phyloP scores from a whole-genome alignment of 139 green algal species.

The Tetradesmus obliquus region DNA sequence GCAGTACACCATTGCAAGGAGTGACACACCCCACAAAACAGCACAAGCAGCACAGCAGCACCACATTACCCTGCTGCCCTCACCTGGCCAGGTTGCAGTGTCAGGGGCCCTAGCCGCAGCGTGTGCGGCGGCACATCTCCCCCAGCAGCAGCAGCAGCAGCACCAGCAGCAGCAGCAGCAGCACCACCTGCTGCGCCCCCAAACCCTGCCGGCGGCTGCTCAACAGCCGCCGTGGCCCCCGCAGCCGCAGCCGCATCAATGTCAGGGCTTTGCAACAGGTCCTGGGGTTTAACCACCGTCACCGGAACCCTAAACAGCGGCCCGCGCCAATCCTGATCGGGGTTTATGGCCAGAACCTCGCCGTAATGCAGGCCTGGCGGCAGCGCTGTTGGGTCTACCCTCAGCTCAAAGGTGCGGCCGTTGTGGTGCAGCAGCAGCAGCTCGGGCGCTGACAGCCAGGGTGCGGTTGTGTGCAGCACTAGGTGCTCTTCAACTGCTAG shows the following conservation, averaged over 20 bases:
- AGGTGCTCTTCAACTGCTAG: conserved; percentile 73
- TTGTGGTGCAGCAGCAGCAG: conserved; percentile 84
- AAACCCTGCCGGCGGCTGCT: conserved; percentile 17
- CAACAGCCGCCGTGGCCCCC: not conserved
- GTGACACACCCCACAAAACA: too few relatives aligned
- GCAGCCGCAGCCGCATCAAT: conserved; percentile 34
- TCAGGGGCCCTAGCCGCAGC: conserved; percentile 43
- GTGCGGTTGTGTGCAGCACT: conserved; percentile 52
- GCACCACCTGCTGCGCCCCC: not conserved
- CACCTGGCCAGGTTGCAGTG: conserved; percentile 52
- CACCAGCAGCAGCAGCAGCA: not conserved
- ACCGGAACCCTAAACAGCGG: conserved; percentile 73
- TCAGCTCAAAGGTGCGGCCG: conserved; percentile 79
- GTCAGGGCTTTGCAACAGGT: conserved; percentile 18
- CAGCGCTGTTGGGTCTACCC: conserved; percentile 75
- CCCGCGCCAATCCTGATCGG: conserved; percentile 69
- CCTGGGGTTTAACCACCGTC: conserved; percentile 35
- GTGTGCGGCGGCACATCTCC: conserved; percentile 29
- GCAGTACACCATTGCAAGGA: too few relatives aligned
- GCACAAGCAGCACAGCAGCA: too few relatives aligned
- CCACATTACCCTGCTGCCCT: too few relatives aligned
- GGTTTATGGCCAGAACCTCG: conserved; percentile 77
- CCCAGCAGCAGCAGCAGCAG: not conserved
- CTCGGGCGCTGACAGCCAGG: conserved; percentile 79
- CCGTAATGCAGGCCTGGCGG: conserved; percentile 84